Conservation (phyloP, 2,329 filamentous ascomycete genomes). For the Aspergillus sp. region DNA sequence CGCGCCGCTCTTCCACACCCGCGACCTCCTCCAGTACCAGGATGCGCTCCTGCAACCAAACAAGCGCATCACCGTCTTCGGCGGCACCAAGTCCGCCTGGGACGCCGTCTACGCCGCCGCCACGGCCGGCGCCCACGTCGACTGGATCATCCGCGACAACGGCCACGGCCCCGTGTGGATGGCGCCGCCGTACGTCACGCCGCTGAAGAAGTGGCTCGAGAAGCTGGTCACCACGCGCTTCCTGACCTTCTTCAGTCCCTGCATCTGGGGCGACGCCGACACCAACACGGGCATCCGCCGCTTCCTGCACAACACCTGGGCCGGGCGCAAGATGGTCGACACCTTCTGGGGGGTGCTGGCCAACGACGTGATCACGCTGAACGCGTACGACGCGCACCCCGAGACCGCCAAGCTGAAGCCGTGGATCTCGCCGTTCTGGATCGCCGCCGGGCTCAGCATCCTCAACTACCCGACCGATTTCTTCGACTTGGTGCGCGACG, state of each 20-base stretch:
- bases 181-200: constrained; percentile 57
- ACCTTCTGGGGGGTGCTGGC: constrained; percentile 55
- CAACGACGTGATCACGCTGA: constrained; percentile 48
- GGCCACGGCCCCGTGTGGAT: constrained; percentile 43
- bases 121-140: constrained; percentile 48
- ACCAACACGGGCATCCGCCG: constrained; percentile 49
- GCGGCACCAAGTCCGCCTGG: constrained; percentile 61
- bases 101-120: constrained; percentile 61
- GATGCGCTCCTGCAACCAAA: constrained; percentile 31
- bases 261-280: constrained; percentile 65
- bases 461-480: constrained; percentile 60
- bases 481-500: constrained; percentile 54
- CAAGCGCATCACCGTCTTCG: constrained; percentile 49
- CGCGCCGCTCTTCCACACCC: constrained; percentile 57
- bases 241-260: constrained; percentile 72
- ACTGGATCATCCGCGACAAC: constrained; percentile 41
- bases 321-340: constrained; percentile 49
- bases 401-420: constrained; percentile 47
- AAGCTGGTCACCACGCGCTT: constrained; percentile 65
- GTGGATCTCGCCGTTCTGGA: constrained; percentile 50
- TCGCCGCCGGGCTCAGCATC: constrained; percentile 56
- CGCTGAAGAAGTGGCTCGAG: constrained; percentile 66
- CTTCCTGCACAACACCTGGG: constrained; percentile 51
- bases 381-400: constrained; percentile 44
- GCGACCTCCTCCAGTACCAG: constrained; percentile 46